Evolutionary conservation across 495 filamentous ascomycete genomes (phyloP).

Genomic region (Tirmania nivea): DNA sequence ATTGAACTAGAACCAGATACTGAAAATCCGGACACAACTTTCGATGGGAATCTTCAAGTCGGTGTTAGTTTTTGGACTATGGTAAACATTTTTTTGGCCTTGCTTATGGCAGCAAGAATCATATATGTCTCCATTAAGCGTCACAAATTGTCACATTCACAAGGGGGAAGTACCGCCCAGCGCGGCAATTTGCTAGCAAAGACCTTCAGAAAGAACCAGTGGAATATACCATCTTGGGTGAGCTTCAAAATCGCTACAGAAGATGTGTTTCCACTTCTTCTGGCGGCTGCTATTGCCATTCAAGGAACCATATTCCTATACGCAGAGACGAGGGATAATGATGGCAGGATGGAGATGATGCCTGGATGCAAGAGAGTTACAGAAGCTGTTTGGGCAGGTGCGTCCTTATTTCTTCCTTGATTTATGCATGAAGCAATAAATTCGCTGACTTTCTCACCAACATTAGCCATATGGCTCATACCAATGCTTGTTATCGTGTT

Average conservation of each 20-base stretch:
- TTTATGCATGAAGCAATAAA: background rate
- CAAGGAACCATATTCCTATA: slow-evolving; percentile 10
- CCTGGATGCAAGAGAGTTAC: slow-evolving; percentile 9
- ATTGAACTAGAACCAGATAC: too few species aligned
- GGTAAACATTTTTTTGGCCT: background rate
- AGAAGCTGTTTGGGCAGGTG: slow-evolving; percentile 13
- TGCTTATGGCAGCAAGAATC: background rate
- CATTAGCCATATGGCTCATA: slow-evolving; percentile 12
- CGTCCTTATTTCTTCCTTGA: background rate
- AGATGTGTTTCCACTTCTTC: slow-evolving; percentile 11
- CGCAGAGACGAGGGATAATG: slow-evolving; percentile 6
- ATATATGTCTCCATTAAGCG: background rate
- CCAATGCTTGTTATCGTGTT: slow-evolving; percentile 13
- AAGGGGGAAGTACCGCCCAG: too few species aligned
- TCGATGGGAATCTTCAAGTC: too few species aligned
- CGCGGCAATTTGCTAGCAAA: background rate
- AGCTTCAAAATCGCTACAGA: background rate
- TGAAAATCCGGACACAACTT: too few species aligned
- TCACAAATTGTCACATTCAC: background rate
- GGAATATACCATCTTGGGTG: background rate
- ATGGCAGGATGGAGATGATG: background rate
- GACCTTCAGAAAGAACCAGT: background rate
- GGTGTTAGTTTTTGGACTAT: too few species aligned
- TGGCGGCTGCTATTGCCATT: slow-evolving; percentile 7
- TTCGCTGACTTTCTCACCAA: background rate